Conservation (phyloP, 148 eudicot species). For the Amaranthus palmeri region DNA sequence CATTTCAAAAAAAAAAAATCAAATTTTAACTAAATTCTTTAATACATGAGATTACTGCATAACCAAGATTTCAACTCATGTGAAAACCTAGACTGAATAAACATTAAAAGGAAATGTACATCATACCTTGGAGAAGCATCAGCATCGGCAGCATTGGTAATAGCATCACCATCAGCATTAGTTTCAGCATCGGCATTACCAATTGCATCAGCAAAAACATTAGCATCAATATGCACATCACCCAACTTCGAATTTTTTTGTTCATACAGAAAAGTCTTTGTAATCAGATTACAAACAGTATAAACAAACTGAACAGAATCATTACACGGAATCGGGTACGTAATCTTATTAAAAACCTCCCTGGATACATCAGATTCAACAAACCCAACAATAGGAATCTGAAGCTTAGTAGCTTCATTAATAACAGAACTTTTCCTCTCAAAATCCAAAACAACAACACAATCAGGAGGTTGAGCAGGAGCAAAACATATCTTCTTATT, state of each 20-base stretch:
- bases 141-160: not conserved
- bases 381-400: conserved; percentile 76
- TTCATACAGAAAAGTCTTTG: conserved; percentile 72
- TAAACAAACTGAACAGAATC: conserved; percentile 91
- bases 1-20: not conserved
- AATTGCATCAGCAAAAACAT: not conserved
- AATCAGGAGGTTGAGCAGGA: conserved; percentile 59
- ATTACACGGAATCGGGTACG: conserved; percentile 78
- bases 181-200: not conserved
- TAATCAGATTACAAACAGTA: conserved; percentile 83
- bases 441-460: conserved; percentile 71
- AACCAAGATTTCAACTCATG: not conserved
- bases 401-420: conserved; percentile 55
- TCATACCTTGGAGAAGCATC: not conserved
- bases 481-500: conserved; percentile 60
- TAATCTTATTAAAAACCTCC: conserved; percentile 56
- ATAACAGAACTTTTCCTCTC: conserved; percentile 66
- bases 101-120: not conserved
- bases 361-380: conserved; percentile 62
- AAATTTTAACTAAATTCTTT: not conserved
- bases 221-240: not conserved
- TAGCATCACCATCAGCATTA: not conserved
- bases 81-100: not conserved
- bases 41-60: not conserved
- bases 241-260: conserved; percentile 31